These are phyloP conservation scores for Russula virescens DNA, from an alignment of 768 basidiomycete species.

Conservation along the genomic window DNA sequence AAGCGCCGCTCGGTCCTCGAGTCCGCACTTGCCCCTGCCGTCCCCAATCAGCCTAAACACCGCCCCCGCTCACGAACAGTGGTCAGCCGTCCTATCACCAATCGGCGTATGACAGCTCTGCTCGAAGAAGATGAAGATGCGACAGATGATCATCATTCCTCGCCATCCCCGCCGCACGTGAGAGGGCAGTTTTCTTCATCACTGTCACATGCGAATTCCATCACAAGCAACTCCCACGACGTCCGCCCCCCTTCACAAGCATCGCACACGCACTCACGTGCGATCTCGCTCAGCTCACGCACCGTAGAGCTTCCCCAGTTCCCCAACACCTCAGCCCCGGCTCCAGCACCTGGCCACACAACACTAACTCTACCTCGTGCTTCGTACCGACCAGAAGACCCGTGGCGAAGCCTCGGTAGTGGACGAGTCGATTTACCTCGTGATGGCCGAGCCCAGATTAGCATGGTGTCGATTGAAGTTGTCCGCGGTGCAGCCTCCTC, in stretches of 20 bases:
- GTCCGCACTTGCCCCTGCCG: background rate
- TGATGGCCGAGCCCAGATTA: slow-evolving; percentile 75
- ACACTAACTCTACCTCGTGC: slow-evolving; percentile 43
- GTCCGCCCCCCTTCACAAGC: slow-evolving; percentile 5
- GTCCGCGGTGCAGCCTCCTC: slow-evolving; percentile 43
- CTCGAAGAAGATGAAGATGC: slow-evolving; percentile 38
- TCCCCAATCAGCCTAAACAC: slow-evolving; percentile 8
- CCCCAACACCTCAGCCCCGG: slow-evolving; percentile 23
- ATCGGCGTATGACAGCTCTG: slow-evolving; percentile 35
- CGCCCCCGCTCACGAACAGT: slow-evolving; percentile 24
- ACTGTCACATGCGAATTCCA: background rate
- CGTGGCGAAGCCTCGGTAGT: slow-evolving; percentile 34
- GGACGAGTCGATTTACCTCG: slow-evolving; percentile 67
- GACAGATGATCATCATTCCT: slow-evolving; percentile 21
- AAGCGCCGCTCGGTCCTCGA: slow-evolving; percentile 16
- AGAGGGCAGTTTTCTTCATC: slow-evolving; percentile 26
- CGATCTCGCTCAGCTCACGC: slow-evolving; percentile 17
- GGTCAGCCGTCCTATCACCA: slow-evolving; percentile 23
- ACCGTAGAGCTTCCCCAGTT: slow-evolving; percentile 33
- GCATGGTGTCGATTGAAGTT: slow-evolving; percentile 84
- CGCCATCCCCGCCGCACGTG: slow-evolving; percentile 1
- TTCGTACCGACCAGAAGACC: slow-evolving; percentile 35
- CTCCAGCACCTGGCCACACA: slow-evolving; percentile 32
- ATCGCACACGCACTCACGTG: slow-evolving; percentile 17
- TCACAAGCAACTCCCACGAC: slow-evolving; percentile 8